phyloP scores from a whole-genome alignment of 805 yeast genomes.

The Yarrowia sp. region DNA sequence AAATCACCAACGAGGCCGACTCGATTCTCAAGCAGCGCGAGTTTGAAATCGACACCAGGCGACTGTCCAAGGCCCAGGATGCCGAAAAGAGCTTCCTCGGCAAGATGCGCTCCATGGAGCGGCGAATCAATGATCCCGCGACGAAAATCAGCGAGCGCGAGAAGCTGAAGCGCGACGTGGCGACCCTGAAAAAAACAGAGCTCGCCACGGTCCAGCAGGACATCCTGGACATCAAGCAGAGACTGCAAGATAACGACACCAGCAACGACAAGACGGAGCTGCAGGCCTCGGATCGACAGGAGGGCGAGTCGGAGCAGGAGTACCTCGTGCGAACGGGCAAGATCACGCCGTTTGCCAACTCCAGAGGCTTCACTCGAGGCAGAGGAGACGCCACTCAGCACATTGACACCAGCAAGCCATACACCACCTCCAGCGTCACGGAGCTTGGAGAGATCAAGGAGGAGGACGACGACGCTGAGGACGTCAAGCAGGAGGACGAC shows the following conservation, averaged over 20 bases:
- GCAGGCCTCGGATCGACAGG: constrained; percentile 41
- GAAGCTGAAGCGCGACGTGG: constrained; percentile 53
- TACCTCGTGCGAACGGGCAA: constrained; percentile 84
- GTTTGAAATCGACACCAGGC: constrained; percentile 66
- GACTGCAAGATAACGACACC: constrained; percentile 43
- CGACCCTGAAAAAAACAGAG: constrained; percentile 50
- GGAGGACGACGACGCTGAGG: neutral
- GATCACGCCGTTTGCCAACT: constrained; percentile 86
- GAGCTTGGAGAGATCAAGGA: neutral
- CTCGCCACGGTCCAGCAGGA: constrained; percentile 57
- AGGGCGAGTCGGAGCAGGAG: constrained; percentile 78
- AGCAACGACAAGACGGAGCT: constrained; percentile 24
- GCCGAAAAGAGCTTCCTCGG: constrained; percentile 46
- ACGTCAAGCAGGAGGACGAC: neutral
- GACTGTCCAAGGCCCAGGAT: constrained; percentile 65
- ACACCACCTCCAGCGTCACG: neutral
- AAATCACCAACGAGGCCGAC: constrained; percentile 65
- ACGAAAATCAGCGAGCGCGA: constrained; percentile 66
- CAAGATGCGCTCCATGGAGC: constrained; percentile 49
- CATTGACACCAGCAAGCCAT: constrained; percentile 14
- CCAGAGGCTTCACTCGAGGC: constrained; percentile 32
- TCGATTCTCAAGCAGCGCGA: constrained; percentile 59
- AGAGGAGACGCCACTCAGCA: neutral
- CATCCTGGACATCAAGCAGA: constrained; percentile 55
- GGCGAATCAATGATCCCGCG: constrained; percentile 49